A percentile compares a stretch with the other conserved stretches of the same genome.
phyloP scores from a whole-genome alignment of 192 early-diverging fungal species.

The Gryganskiella cystojenkinii region DNA sequence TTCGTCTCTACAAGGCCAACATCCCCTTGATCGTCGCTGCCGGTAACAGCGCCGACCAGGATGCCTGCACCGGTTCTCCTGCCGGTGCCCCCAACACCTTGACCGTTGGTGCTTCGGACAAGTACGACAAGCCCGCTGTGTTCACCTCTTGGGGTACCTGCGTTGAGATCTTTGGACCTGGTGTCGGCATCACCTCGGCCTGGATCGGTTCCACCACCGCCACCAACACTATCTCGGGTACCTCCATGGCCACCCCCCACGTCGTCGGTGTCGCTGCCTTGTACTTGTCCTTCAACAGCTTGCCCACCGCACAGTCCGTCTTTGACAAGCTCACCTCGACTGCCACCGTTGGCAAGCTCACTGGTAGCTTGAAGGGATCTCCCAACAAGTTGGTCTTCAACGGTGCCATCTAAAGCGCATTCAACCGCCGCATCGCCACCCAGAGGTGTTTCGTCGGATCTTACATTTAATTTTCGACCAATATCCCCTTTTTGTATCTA shows the following conservation, averaged over 20 bases:
- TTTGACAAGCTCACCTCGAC: conserved; percentile 21
- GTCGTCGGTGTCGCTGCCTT: conserved; percentile 78
- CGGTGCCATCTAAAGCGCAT: conserved; percentile 12
- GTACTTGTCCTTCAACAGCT: conserved; percentile 46
- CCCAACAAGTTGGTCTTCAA: conserved; percentile 45
- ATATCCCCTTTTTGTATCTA: too few species aligned
- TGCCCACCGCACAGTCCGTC: conserved; percentile 16
- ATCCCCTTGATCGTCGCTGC: conserved; percentile 68
- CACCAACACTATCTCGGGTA: conserved; percentile 92
- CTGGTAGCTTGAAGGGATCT: conserved; percentile 17
- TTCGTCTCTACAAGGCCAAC: conserved; percentile 60
- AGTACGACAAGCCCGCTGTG: conserved; percentile 52
- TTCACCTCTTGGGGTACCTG: conserved; percentile 67
- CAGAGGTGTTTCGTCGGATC: too few species aligned
- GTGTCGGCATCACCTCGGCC: conserved; percentile 64
- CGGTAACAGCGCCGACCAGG: conserved; percentile 61
- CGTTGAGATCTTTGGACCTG: conserved; percentile 72
- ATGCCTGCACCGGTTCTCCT: conserved; percentile 70
- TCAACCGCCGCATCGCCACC: too few species aligned
- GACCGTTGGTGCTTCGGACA: conserved; percentile 58
- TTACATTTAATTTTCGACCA: background rate
- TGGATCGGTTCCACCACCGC: conserved; percentile 69
- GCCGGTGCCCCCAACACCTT: conserved; percentile 53
- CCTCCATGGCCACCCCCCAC: conserved; percentile 92
- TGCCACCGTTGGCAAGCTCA: conserved; percentile 11